A percentile compares a stretch with the other conserved stretches of the same genome.
Evolutionary conservation across 139 green algal genomes (phyloP).

Genomic region (Tetratostichococcus sp.): DNA sequence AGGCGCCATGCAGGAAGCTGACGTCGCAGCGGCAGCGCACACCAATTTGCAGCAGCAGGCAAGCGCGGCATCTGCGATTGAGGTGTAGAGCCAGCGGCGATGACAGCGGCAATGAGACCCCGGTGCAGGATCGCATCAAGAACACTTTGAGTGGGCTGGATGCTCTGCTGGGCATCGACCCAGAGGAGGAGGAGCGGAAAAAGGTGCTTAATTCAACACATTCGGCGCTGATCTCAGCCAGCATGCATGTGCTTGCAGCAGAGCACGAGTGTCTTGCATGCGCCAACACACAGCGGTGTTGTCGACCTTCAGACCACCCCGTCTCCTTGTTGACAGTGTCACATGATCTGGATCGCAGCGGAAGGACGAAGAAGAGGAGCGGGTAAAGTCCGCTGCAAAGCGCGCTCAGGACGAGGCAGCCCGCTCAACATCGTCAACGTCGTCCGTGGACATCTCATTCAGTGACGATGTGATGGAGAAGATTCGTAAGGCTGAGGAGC

Average conservation of each 20-base stretch:
- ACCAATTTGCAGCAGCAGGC: background rate
- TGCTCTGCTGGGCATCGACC: slow-evolving; percentile 72
- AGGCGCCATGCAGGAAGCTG: too few relatives aligned
- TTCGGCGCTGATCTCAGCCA: too few relatives aligned
- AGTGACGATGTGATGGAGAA: background rate
- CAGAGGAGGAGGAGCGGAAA: slow-evolving; percentile 42
- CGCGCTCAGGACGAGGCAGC: background rate
- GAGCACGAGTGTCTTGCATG: too few relatives aligned
- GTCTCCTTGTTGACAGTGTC: too few relatives aligned
- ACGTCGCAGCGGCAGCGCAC: background rate
- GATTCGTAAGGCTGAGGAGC: background rate
- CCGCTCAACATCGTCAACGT: background rate
- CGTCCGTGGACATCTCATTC: background rate
- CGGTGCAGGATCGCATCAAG: slow-evolving; percentile 29
- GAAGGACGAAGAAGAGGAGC: background rate
- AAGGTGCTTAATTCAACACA: slow-evolving; percentile 13
- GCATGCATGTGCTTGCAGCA: background rate
- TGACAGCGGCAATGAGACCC: background rate
- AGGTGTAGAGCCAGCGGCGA: background rate
- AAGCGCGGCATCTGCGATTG: background rate
- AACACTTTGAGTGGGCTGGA: slow-evolving; percentile 68
- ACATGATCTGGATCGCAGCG: too few relatives aligned
- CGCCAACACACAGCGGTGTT: too few relatives aligned
- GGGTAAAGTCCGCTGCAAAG: background rate
- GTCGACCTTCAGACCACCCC: too few relatives aligned